Conservation (phyloP, 306 rosid species). For the Casuarina cunninghamiana region DNA sequence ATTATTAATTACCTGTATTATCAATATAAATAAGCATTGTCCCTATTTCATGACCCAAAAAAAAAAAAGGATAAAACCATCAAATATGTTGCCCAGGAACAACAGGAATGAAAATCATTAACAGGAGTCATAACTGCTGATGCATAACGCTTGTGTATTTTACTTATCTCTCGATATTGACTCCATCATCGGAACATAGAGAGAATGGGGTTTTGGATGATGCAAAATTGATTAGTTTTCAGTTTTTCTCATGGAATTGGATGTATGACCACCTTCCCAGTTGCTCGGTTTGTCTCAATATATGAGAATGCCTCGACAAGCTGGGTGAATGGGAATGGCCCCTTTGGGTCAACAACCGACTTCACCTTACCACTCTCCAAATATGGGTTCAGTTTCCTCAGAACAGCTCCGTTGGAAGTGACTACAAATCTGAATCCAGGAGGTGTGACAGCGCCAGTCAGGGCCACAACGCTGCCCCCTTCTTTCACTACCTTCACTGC, state of each 20-base stretch:
- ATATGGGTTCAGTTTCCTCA: conserved; percentile 81
- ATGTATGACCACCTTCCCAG: conserved; percentile 78
- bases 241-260: conserved; percentile 61
- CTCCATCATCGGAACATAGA: not conserved
- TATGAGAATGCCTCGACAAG: conserved; percentile 94
- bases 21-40: too few species aligned
- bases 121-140: not conserved
- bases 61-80: too few species aligned
- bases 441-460: conserved; percentile 86
- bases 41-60: too few species aligned
- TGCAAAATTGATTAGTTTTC: conserved; percentile 33
- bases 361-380: conserved; percentile 89
- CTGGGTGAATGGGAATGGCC: conserved; percentile 71
- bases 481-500: conserved; percentile 89
- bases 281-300: conserved; percentile 72
- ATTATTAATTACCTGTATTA: too few species aligned
- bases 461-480: conserved; percentile 85
- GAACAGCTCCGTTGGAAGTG: conserved; percentile 76
- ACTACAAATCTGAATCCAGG: conserved; percentile 98
- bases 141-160: too few species aligned
- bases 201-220: conserved; percentile 19
- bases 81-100: not conserved
- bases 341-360: conserved; percentile 79
- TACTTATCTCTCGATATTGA: too few species aligned
- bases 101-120: not conserved